These are phyloP conservation scores for Dendrothele bispora DNA, from an alignment of 768 basidiomycete species.

Conservation along the genomic window DNA sequence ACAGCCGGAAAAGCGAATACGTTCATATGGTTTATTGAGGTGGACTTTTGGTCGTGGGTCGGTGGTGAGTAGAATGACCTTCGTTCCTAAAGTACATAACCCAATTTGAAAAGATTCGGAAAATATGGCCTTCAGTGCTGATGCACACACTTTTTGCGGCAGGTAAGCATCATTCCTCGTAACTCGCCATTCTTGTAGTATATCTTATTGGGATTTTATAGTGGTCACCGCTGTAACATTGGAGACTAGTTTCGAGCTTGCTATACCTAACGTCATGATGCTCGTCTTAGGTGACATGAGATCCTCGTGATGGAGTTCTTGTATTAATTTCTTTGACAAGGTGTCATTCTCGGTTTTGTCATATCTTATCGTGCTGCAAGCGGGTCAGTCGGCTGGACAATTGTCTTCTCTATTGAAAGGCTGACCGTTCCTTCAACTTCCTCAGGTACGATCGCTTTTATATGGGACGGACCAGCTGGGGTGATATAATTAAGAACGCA, in stretches of 20 bases:
- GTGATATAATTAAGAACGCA: conserved; percentile 37
- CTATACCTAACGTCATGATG: conserved; percentile 57
- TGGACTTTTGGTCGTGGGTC: conserved; percentile 47
- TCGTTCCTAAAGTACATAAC: not conserved
- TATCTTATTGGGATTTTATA: conserved; percentile 14
- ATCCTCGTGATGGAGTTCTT: not conserved
- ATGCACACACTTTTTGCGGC: conserved; percentile 59
- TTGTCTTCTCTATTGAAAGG: not conserved
- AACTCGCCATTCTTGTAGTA: not conserved
- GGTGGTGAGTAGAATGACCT: conserved; percentile 29
- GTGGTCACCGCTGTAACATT: conserved; percentile 46
- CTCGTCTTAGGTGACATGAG: conserved; percentile 52
- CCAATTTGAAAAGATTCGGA: conserved; percentile 42
- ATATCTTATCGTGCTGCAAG: conserved; percentile 65
- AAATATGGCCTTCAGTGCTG: conserved; percentile 68
- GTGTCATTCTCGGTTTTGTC: conserved; percentile 49
- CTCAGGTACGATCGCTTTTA: conserved; percentile 65
- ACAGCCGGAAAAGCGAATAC: no score
- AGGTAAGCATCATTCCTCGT: conserved; percentile 27
- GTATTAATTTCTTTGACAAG: conserved; percentile 18
- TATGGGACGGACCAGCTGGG: conserved; percentile 48
- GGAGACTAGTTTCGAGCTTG: conserved; percentile 34
- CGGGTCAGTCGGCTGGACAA: conserved; percentile 38
- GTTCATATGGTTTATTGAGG: no score
- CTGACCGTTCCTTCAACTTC: no score